Base-by-base conservation (phyloP, 768 basidiomycete genomes). In the Omphalotus guepiniiformis region DNA sequence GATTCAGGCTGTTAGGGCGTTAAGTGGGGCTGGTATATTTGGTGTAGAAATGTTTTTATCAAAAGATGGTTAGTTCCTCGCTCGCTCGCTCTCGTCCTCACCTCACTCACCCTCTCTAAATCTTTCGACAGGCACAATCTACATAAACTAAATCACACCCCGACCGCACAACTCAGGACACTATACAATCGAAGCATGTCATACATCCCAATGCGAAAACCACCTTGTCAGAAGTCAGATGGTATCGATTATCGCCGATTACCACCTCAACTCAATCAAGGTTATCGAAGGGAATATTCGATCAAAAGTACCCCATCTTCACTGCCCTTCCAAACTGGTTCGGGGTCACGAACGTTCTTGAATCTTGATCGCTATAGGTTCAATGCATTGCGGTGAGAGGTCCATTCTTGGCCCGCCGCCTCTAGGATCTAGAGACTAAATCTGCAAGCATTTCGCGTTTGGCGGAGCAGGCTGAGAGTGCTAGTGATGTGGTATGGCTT, bases 121-220 rank as follows among this genome's bases (percentile, higher is more conserved):
- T n/a, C n/a, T n/a, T n/a, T n/a, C n/a, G n/a, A n/a, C 54, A 94
- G 93, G 88, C 11, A 64, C 72, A 1, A 76, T 97, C 1, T 82
- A 82, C 49, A 78, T 99, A 53, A 99, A 99, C 65, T 96, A 99
- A 69, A 95, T 99, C 51, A 96, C 96, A 0, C 96, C 96, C 11
- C 80, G 96, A 15, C 95, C 96, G 1, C 96, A 99, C 64, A 99
- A 98, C 69, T 97, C 94, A 7, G 96, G 95, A 0, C 96, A 99
- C 63, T 95, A 97, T 66, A 96, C 94, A 23, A 98, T 98, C 60
- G 96, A 98, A 69, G 94, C 95, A 0, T 98, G 93, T 64, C 76
- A 91, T 55, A 90, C 93, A 2, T 97, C 95, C 2, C 96, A 98
- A 68, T 99, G 90, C 68, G 92, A 93, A 64, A 96, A 97, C 56